These are phyloP conservation scores for Pichia sp. DNA, from an alignment of 1,139 yeast genomes.

Conservation along the genomic window DNA sequence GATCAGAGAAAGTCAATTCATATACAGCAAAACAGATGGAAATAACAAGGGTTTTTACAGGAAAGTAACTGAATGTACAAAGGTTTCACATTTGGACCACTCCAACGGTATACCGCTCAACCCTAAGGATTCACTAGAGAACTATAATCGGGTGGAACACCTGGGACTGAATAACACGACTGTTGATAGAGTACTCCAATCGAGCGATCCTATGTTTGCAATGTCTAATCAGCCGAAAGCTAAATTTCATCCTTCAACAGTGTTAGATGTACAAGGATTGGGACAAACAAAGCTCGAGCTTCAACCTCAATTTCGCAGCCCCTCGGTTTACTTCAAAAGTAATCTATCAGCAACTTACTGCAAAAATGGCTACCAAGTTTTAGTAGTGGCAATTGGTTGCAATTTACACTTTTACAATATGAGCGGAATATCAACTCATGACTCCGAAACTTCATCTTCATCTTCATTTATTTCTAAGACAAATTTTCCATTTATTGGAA, in stretches of 20 bases:
- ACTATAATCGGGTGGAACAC: conserved; percentile 13
- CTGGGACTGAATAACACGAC: conserved; percentile 9
- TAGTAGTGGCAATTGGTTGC: conserved; percentile 24
- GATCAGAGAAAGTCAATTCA: neutral
- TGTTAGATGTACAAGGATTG: neutral
- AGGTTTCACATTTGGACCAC: neutral
- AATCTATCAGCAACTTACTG: conserved; percentile 32
- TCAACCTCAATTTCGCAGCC: conserved; percentile 20
- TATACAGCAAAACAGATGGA: neutral
- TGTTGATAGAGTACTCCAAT: conserved; percentile 23
- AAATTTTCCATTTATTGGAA: neutral
- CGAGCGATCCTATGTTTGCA: conserved; percentile 28
- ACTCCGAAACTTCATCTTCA: neutral
- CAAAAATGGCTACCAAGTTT: conserved; percentile 31
- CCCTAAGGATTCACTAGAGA: conserved; percentile 30
- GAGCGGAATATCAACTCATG: neutral
- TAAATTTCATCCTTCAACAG: conserved; percentile 27
- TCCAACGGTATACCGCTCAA: conserved; percentile 26
- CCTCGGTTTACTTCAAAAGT: conserved; percentile 1
- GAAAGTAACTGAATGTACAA: neutral
- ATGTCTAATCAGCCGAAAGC: conserved; percentile 34
- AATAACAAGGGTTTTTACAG: neutral
- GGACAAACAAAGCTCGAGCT: conserved; percentile 32
- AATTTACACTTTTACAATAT: conserved; percentile 19
- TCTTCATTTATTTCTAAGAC: neutral